Percentiles rank a stretch among this genome's conserved stretches.
Evolutionary conservation across 176 grass and related monocot species (phyloP).

Genomic region (Avena atlantica): DNA sequence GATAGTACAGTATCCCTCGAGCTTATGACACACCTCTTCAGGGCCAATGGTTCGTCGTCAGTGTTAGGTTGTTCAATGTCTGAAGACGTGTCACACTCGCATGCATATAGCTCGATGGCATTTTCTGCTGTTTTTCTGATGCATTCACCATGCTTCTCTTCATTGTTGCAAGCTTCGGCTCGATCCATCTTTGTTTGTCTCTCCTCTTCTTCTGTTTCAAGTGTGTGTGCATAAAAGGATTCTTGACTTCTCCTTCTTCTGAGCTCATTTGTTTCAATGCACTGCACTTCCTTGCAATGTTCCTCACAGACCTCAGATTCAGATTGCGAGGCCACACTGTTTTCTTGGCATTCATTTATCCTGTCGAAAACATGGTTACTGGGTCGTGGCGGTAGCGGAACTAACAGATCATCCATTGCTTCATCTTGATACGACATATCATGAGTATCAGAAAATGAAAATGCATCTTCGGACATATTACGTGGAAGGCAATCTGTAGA

Average conservation of each 20-base stretch:
- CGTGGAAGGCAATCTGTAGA: constrained; percentile 56
- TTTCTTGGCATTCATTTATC: constrained; percentile 33
- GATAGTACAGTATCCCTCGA: constrained; percentile 51
- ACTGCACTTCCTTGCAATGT: constrained; percentile 85
- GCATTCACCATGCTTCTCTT: constrained; percentile 34
- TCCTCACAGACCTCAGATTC: constrained; percentile 48
- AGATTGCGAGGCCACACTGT: neutral
- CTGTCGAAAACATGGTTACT: constrained; percentile 52
- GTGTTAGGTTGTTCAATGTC: constrained; percentile 37
- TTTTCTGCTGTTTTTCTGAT: constrained; percentile 28
- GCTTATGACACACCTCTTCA: constrained; percentile 51
- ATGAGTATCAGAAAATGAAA: constrained; percentile 66
- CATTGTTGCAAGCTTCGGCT: neutral
- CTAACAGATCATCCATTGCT: constrained; percentile 23
- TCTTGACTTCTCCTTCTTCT: constrained; percentile 47
- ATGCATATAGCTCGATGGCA: constrained; percentile 56
- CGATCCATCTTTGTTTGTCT: neutral
- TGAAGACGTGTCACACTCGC: constrained; percentile 38
- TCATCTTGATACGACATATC: constrained; percentile 60
- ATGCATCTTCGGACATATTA: constrained; percentile 56
- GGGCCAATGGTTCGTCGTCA: constrained; percentile 45
- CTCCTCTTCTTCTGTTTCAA: constrained; percentile 36
- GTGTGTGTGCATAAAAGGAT: constrained; percentile 47
- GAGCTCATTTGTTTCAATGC: constrained; percentile 58
- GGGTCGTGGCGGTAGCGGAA: constrained; percentile 1